Evolutionary conservation across 805 yeast species (phyloP), one percentile per base, ranked within the genome.

Genomic region (Yarrowia deformans): DNA sequence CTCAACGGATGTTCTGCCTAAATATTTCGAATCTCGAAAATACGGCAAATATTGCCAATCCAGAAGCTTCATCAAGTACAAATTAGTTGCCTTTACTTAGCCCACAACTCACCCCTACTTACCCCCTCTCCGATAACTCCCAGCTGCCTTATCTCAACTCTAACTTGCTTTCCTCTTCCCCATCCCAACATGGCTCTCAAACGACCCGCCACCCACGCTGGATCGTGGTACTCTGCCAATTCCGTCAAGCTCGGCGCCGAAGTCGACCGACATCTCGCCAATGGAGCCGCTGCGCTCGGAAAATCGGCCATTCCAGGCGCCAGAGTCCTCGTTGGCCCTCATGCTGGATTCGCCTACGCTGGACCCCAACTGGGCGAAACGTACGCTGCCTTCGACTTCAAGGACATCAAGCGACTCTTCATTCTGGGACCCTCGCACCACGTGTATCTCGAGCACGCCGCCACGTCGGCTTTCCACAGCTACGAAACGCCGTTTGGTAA

Each of bases 391-490:
- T 85, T 94, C 84, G 97, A 91, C 74, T 77, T 87, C 0, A 72
- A 83, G 1, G 79, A 80, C 10, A 83, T 83, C 19, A 83, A 86
- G 72, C 81, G 94, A 19, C 85, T 95, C 0, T 90, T 95, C 72
- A 81, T 95, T 0, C 77, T 95, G 76, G 98, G 98, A 0, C 99
- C 99, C 0, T 90, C 97, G 0, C 99, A 95, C 76, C 97, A 91
- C 77, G 88, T 90, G 9, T 93, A 89, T 76, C 91, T 90, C 79
- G 81, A 81, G 69, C 88, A 89, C 35, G 81, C 82, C 35, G 90
- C 85, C 0, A 78, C 85, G 69, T 82, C 90, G 1, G 77, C 77
- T 1, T 92, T 82, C 75, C 81, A 80, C 14, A 72, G 71, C 9
- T 88, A 91, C 74, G 89, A 84, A 39, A 94, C 99, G 0, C 99